Base-by-base conservation (phyloP, 164 flowering plant genomes). In the Kingdonia uniflora region DNA sequence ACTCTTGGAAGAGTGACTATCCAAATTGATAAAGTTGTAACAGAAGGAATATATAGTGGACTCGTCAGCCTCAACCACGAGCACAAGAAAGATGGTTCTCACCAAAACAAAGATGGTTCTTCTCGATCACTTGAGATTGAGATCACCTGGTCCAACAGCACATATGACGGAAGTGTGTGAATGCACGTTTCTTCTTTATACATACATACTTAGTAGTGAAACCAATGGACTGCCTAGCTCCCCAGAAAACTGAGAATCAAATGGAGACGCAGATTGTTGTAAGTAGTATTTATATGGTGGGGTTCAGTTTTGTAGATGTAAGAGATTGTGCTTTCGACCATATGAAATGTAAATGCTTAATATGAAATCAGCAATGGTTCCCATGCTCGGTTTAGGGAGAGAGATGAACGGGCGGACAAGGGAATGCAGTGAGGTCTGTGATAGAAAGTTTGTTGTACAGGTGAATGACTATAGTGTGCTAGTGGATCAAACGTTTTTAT, bases 11-110 rank as follows among this genome's bases (percentile, higher is more conserved):
- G 82, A 60, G 86, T 89, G 44, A 82, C 88, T 3, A 84, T 89
- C 59, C 95, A 84, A 62, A 89, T 89, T 45, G 97, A 89, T 73
- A 89, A 82, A 70, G 90, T 89, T 4, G 86, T 89, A 38, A 71
- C 69, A 0, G 90, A 89, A 67, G 97, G 95, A 45, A 68, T 71
- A 39, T 78, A 77, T 65, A 86, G 90, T 29, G 97, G 95, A 15
- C 50, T 79, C 26, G 79, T 89, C 73, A 82, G 83, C 71, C 82
- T 90, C 15, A 84, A 72, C 58, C 85, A 84, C 40, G 88, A 82
- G 24, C 64, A 65, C 66, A 75, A 29, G 8, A 29, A 29, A 29
- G 35, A 29, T 8, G 35, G 35, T 29, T 29, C 35, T 29, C 35
- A 29, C 35, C 35, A 29, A 29, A 29, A 74, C 61, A 82, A 82